Base-by-base conservation (phyloP, 1,284 basidiomycete species). In the Trametes pubescens region DNA sequence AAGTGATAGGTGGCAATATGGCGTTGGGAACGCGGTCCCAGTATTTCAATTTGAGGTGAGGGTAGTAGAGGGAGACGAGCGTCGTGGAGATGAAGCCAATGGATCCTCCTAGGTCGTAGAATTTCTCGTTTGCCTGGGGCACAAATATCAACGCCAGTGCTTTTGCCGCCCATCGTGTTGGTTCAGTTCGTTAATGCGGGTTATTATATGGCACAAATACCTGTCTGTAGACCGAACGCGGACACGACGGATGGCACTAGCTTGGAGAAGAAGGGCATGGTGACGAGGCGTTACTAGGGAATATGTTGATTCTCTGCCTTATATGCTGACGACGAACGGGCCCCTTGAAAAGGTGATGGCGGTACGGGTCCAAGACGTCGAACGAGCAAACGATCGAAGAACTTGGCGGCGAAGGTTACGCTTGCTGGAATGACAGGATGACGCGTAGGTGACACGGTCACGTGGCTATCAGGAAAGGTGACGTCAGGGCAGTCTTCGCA, bases 21-120 rank as follows among this genome's bases (percentile, higher is more conserved):
- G 67, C 62, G 4, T 72, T 74, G 9, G 75, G 70, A 5, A 73
- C 65, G 5, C 81, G 76, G 43, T 82, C 74, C 72, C 78, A 79
- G 65, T 81, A 82, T 57, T 78, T 84, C 43, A 78, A 78, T 68
- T 79, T 83, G n/a, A 89, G 72, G 18, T 76, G 73, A 1, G 87
- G 85, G 65, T 85, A 88, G 71, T 89, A 89, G 18, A 92, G 76
- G 18, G 90, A 92, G 16, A 88, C 69, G 37, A 85, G 77, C 2
- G 87, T 84, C 0, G 88, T 86, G 3, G 87, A 84, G 34, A 91
- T 74, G 79, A 90, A 92, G n/a, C 90, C 91, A 7, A 87, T 66
- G 2, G 88, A 81, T 16, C 91, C 91, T 37, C 81, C 79, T 1
- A 88, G 74, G 69, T 89, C 87, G 66, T 84, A 89, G 69, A 77